Evolutionary conservation across 169 alveolate genomes (phyloP).

Genomic region (Plasmodium gaboni): DNA sequence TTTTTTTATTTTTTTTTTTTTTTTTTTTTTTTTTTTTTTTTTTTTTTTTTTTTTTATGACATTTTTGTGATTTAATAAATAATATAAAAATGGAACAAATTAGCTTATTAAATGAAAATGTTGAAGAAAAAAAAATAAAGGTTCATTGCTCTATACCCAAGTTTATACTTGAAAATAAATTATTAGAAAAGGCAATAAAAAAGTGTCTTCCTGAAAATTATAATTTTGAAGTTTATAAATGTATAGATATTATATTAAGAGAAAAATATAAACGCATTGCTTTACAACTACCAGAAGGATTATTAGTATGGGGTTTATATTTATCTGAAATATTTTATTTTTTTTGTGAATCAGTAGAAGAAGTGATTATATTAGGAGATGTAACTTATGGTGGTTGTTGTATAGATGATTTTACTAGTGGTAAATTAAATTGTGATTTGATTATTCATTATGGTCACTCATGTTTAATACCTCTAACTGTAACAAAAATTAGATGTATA

Average conservation of each 20-base stretch:
- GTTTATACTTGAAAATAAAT: conserved; percentile 60
- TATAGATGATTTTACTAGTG: conserved; percentile 97
- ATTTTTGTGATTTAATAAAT: neutral
- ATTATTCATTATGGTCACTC: conserved; percentile 99
- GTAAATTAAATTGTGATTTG: conserved; percentile 93
- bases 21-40: neutral
- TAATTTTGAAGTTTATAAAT: conserved; percentile 96
- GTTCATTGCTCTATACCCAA: conserved; percentile 75
- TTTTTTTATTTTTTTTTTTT: neutral
- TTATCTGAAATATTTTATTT: conserved; percentile 93
- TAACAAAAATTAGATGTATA: conserved; percentile 87
- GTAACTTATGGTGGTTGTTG: conserved; percentile 99
- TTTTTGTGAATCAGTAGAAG: conserved; percentile 86
- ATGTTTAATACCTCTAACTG: conserved; percentile 96
- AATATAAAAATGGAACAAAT: neutral
- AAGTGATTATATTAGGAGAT: conserved; percentile 89
- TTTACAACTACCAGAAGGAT: conserved; percentile 98
- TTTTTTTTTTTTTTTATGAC: neutral
- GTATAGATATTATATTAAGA: conserved; percentile 90
- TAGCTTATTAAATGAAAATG: conserved; percentile 1
- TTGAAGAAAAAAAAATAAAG: conserved; percentile 19
- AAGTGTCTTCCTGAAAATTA: conserved; percentile 95
- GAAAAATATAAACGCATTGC: conserved; percentile 89
- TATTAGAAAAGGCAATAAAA: conserved; percentile 84
- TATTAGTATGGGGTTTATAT: conserved; percentile 89